Conservation (phyloP, 2,329 filamentous ascomycete genomes). For the Claviceps quebecensis region DNA sequence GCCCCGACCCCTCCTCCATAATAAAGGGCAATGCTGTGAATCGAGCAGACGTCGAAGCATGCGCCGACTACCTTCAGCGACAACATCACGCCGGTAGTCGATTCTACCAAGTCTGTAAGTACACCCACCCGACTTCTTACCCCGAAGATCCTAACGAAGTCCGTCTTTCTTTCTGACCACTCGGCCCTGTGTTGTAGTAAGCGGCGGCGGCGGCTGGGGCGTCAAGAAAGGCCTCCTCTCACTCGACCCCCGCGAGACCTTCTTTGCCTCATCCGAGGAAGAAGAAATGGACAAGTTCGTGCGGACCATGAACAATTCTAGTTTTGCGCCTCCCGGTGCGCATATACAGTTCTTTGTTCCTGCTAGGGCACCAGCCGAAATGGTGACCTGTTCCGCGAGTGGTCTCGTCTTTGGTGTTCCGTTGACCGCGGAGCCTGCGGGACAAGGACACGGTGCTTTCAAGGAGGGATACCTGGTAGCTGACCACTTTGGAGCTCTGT, state of each 20-base stretch:
- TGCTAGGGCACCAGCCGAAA: constrained; percentile 14
- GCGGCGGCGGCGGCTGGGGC: constrained; percentile 77
- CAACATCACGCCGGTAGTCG: constrained; percentile 30
- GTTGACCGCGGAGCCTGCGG: constrained; percentile 6
- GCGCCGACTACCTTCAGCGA: constrained; percentile 16
- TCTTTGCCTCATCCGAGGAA: constrained; percentile 30
- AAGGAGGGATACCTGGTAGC: constrained; percentile 3
- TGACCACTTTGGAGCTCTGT: constrained; percentile 46
- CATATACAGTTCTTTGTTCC: constrained; percentile 52
- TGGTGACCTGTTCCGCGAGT: constrained; percentile 7
- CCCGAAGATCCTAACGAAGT: neutral
- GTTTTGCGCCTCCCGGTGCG: constrained; percentile 49
- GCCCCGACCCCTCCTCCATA: constrained; percentile 6
- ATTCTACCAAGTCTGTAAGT: constrained; percentile 26
- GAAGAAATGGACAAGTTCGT: constrained; percentile 41
- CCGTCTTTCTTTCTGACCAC: constrained; percentile 9
- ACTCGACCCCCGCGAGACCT: constrained; percentile 53
- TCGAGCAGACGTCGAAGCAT: constrained; percentile 11
- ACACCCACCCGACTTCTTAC: neutral
- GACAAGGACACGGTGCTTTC: neutral
- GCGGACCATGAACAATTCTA: constrained; percentile 28
- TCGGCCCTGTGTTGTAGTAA: constrained; percentile 31
- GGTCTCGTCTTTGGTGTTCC: constrained; percentile 22
- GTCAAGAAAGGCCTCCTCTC: constrained; percentile 65
- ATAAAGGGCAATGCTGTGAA: constrained; percentile 1